Conservation (phyloP, 805 yeast genomes). For the Jamesozyma gamospora region DNA sequence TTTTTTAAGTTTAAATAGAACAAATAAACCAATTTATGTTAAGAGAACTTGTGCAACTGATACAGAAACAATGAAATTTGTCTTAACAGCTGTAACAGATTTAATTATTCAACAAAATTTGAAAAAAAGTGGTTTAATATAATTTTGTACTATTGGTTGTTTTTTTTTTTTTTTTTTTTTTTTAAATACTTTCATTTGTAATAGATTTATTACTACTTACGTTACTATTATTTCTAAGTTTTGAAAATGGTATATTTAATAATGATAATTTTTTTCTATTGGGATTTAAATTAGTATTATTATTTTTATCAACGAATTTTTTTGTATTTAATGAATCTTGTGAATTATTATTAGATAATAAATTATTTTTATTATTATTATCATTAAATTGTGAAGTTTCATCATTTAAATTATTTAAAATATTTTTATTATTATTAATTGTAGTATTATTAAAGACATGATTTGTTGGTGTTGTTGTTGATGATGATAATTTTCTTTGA, state of each 20-base stretch:
- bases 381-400: slow-evolving; percentile 2
- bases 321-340: background rate
- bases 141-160: background rate
- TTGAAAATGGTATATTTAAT: slow-evolving; percentile 23
- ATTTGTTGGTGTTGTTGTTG: background rate
- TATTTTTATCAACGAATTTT: background rate
- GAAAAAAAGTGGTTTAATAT: slow-evolving; percentile 66
- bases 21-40: slow-evolving; percentile 68
- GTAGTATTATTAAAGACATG: slow-evolving; percentile 6
- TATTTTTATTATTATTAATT: slow-evolving; percentile 7
- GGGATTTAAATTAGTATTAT: background rate
- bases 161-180: background rate
- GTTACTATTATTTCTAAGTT: slow-evolving; percentile 13
- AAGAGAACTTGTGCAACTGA: slow-evolving; percentile 97
- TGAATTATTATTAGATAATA: background rate
- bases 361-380: background rate
- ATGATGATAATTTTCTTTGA: background rate
- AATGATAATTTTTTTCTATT: slow-evolving; percentile 16
- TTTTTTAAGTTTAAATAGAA: slow-evolving; percentile 53
- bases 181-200: background rate
- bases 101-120: slow-evolving; percentile 76
- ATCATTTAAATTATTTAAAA: slow-evolving; percentile 6
- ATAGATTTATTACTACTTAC: background rate
- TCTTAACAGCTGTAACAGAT: slow-evolving; percentile 86
- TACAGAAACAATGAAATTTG: slow-evolving; percentile 78